Percentiles rank a stretch among this genome's conserved stretches.
Evolutionary conservation across 2,329 filamentous ascomycete species (phyloP).

Genomic region (Aureobasidium zeae): DNA sequence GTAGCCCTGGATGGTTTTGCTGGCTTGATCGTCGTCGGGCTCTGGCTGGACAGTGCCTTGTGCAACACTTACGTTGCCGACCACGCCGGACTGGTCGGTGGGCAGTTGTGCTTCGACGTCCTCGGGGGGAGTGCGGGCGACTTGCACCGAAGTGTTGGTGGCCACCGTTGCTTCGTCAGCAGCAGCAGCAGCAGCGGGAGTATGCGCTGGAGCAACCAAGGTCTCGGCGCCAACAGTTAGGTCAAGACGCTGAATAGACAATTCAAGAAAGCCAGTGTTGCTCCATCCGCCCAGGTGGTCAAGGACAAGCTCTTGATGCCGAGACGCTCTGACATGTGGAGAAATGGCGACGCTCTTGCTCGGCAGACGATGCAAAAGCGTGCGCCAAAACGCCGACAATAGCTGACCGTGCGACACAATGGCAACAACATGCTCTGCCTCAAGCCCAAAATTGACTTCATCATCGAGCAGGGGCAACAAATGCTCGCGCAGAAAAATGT

Average conservation of each 20-base stretch:
- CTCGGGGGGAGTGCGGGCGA: not conserved
- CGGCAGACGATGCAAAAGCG: slow-evolving; percentile 49
- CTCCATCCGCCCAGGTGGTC: slow-evolving; percentile 52
- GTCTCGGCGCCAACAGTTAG: not conserved
- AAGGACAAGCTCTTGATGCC: slow-evolving; percentile 33
- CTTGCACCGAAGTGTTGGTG: not conserved
- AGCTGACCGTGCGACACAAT: slow-evolving; percentile 80
- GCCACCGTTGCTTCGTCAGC: not conserved
- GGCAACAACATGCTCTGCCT: slow-evolving; percentile 41
- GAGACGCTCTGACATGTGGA: slow-evolving; percentile 33
- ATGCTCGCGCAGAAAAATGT: slow-evolving; percentile 56
- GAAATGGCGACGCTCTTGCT: slow-evolving; percentile 37
- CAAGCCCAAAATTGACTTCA: slow-evolving; percentile 17
- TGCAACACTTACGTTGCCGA: slow-evolving; percentile 10
- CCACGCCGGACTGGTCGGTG: not conserved
- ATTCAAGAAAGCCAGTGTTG: slow-evolving; percentile 56
- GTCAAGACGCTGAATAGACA: not conserved
- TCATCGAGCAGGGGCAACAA: slow-evolving; percentile 49
- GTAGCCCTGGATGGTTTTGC: slow-evolving; percentile 29
- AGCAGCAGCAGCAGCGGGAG: not conserved
- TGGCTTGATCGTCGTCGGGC: not conserved
- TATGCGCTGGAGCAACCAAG: no score
- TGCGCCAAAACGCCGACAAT: slow-evolving; percentile 58
- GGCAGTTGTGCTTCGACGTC: not conserved
- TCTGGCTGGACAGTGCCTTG: not conserved